A percentile compares a stretch with the other conserved stretches of the same genome.
These are phyloP conservation scores for Scheffersomyces insectosa DNA, from an alignment of 1,139 yeast species.

Conservation along the genomic window DNA sequence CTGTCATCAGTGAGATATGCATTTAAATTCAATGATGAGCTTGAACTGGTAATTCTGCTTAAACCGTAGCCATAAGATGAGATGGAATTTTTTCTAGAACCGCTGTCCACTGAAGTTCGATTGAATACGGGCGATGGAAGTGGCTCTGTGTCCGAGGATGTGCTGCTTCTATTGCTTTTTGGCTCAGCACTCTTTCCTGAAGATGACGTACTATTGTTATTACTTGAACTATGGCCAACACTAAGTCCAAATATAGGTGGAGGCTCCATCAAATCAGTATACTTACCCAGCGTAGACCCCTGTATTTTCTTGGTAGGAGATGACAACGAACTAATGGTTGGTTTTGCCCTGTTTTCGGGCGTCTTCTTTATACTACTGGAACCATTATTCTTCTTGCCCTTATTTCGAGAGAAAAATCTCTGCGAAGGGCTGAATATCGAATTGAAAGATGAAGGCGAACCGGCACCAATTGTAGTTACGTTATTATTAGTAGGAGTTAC, in stretches of 20 bases:
- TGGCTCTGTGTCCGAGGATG: background rate
- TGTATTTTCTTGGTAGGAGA: conserved; percentile 21
- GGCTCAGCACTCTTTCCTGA: background rate
- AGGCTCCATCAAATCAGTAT: conserved; percentile 35
- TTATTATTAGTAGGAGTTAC: conserved; percentile 22
- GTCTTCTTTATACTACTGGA: conserved; percentile 1
- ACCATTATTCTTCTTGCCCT: conserved; percentile 9
- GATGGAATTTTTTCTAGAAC: conserved; percentile 28
- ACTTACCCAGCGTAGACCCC: conserved; percentile 5
- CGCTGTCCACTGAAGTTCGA: background rate
- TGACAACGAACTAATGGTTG: conserved; percentile 39
- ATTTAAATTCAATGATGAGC: conserved; percentile 44
- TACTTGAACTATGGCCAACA: conserved; percentile 6
- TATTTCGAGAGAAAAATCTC: conserved; percentile 27
- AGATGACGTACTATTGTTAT: background rate
- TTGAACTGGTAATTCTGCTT: conserved; percentile 41
- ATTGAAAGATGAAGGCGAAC: conserved; percentile 32
- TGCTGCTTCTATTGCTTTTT: background rate
- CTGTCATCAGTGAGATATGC: conserved; percentile 46
- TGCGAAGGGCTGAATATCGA: conserved; percentile 36
- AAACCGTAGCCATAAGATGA: conserved; percentile 24
- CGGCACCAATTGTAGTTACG: conserved; percentile 34
- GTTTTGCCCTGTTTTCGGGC: conserved; percentile 13
- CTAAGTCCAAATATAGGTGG: conserved; percentile 34
- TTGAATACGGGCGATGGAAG: background rate